phyloP scores from a whole-genome alignment of 306 rosid genomes.

The Rubus idaeus region DNA sequence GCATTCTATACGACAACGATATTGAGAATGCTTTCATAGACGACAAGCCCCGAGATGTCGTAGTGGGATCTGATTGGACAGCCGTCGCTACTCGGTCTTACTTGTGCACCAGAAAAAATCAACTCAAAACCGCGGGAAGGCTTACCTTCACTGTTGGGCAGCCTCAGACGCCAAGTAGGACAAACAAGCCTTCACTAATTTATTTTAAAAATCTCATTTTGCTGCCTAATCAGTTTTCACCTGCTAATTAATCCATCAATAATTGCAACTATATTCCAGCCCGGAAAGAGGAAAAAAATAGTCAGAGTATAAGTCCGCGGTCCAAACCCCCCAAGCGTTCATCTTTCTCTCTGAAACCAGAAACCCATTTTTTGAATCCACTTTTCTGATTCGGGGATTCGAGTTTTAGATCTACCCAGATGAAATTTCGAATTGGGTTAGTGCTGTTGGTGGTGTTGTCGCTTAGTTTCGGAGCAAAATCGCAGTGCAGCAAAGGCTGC shows the following conservation, averaged over 20 bases:
- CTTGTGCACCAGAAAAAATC: background rate
- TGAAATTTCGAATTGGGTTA: slow-evolving; percentile 38
- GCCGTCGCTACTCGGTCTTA: background rate
- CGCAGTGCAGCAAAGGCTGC: slow-evolving; percentile 55
- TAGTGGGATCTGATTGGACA: background rate
- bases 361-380: slow-evolving; percentile 11
- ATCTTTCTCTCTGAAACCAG: background rate
- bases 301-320: slow-evolving; percentile 9
- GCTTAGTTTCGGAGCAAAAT: slow-evolving; percentile 33
- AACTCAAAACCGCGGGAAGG: slow-evolving; percentile 7
- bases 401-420: slow-evolving; percentile 23
- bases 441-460: slow-evolving; percentile 28
- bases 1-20: background rate
- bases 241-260: background rate
- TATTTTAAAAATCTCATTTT: background rate
- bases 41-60: background rate
- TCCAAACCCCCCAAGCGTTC: background rate
- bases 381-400: background rate
- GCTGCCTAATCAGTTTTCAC: background rate
- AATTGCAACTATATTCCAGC: background rate
- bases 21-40: background rate
- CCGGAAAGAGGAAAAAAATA: background rate
- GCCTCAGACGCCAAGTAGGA: background rate
- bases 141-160: background rate
- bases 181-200: background rate